These are phyloP conservation scores for Pseudonitzschia multiseries DNA, from an alignment of 108 stramenopile species.

Conservation along the genomic window DNA sequence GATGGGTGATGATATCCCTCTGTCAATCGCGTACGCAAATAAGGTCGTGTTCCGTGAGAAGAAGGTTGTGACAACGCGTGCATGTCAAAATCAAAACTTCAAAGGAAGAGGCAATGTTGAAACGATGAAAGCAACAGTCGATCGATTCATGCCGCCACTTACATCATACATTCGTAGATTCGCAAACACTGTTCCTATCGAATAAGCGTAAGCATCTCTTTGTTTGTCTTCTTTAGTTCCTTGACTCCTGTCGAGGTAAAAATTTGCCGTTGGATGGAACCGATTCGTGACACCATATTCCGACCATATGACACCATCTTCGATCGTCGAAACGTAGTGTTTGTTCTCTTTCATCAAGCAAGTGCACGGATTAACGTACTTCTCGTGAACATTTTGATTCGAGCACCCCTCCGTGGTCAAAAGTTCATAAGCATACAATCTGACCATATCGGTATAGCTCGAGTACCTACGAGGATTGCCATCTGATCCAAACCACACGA, in stretches of 20 bases:
- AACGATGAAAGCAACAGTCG: background rate
- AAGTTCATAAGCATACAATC: background rate
- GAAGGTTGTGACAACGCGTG: background rate
- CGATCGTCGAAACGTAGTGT: background rate
- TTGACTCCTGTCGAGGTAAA: background rate
- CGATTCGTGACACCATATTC: constrained; percentile 10
- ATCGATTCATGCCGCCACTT: too few relatives aligned
- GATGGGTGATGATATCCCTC: constrained; percentile 9
- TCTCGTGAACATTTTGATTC: constrained; percentile 6
- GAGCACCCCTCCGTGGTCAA: background rate
- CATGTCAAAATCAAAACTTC: background rate
- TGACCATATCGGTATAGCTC: constrained; percentile 13
- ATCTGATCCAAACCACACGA: background rate
- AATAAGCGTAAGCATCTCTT: background rate
- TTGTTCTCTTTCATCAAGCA: constrained; percentile 9
- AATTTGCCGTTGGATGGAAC: constrained; percentile 4
- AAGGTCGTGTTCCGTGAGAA: background rate
- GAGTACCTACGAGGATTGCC: background rate
- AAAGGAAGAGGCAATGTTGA: background rate
- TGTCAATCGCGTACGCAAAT: background rate
- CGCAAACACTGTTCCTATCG: constrained; percentile 2
- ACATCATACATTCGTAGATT: constrained; percentile 2
- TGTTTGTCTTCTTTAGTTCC: background rate
- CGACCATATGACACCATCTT: constrained; percentile 5
- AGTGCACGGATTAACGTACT: constrained; percentile 10